These are phyloP conservation scores for Scheffersomyces lignosus DNA, from an alignment of 805 yeast species.

Conservation along the genomic window DNA sequence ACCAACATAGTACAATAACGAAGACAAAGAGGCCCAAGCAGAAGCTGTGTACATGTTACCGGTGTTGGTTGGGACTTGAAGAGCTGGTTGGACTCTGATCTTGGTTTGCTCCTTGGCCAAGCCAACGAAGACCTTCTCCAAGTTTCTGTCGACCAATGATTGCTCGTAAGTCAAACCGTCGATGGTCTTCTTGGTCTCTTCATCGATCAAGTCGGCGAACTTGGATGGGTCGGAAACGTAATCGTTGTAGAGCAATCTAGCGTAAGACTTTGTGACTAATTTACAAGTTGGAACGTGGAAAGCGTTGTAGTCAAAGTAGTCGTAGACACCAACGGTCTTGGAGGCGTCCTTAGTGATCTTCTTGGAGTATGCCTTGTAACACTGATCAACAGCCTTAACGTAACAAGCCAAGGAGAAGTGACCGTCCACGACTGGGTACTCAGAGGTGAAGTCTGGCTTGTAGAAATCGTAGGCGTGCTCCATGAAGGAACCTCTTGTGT, in stretches of 20 bases:
- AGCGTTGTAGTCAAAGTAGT: conserved; percentile 85
- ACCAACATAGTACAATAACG: conserved; percentile 75
- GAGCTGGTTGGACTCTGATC: conserved; percentile 74
- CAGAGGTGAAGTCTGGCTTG: conserved; percentile 95
- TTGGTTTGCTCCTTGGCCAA: conserved; percentile 68
- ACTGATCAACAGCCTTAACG: conserved; percentile 86
- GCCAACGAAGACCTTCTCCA: conserved; percentile 84
- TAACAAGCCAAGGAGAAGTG: conserved; percentile 93
- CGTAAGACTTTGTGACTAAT: conserved; percentile 88
- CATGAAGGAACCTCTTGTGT: conserved; percentile 89
- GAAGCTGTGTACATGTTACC: conserved; percentile 99
- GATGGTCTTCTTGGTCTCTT: conserved; percentile 53
- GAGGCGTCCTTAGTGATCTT: conserved; percentile 56
- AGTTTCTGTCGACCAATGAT: conserved; percentile 72
- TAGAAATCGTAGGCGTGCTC: conserved; percentile 97
- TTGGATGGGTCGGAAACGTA: conserved; percentile 66
- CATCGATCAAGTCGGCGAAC: conserved; percentile 44
- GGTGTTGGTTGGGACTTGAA: conserved; percentile 89
- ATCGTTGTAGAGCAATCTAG: conserved; percentile 88
- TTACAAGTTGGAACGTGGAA: conserved; percentile 99
- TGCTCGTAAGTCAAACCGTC: conserved; percentile 67
- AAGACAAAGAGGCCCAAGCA: conserved; percentile 81
- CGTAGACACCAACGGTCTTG: conserved; percentile 57
- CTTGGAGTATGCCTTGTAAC: conserved; percentile 78
- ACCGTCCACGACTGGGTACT: conserved; percentile 97